Conservation (phyloP, 2,329 filamentous ascomycete species). For the Calonectria pteridis region DNA sequence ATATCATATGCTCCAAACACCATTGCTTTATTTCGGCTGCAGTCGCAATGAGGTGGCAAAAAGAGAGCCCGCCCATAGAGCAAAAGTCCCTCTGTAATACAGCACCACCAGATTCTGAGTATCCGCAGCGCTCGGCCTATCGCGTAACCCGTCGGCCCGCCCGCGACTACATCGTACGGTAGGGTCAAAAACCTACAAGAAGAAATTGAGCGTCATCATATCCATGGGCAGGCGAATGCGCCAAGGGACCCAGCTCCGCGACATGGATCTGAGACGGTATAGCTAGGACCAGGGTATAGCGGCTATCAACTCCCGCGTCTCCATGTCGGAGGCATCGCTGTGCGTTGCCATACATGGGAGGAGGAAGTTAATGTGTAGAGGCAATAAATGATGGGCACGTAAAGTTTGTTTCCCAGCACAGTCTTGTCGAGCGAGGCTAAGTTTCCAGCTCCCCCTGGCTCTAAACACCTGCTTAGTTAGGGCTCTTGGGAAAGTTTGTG, state of each 20-base stretch:
- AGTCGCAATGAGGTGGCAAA: background rate
- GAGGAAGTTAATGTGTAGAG: background rate
- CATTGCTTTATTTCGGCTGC: background rate
- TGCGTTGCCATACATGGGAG: background rate
- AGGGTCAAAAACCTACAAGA: background rate
- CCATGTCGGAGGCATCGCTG: background rate
- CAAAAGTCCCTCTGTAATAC: constrained; percentile 6
- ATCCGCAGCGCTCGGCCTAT: background rate
- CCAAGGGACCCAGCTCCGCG: background rate
- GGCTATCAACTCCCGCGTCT: constrained; percentile 12
- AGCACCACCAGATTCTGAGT: background rate
- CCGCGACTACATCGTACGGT: constrained; percentile 3
- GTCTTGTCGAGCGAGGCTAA: background rate
- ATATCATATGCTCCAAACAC: background rate
- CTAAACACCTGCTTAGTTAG: constrained; percentile 6
- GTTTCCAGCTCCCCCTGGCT: constrained; percentile 11
- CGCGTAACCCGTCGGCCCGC: background rate
- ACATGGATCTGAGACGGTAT: background rate
- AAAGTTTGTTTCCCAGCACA: background rate
- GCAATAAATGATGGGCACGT: background rate
- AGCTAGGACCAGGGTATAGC: constrained; percentile 13
- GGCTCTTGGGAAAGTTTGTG: constrained; percentile 7
- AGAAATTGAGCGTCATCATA: background rate
- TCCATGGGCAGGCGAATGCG: background rate
- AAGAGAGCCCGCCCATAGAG: background rate